Conservation (phyloP, 495 filamentous ascomycete genomes). For the Penicillium simplicissimum region DNA sequence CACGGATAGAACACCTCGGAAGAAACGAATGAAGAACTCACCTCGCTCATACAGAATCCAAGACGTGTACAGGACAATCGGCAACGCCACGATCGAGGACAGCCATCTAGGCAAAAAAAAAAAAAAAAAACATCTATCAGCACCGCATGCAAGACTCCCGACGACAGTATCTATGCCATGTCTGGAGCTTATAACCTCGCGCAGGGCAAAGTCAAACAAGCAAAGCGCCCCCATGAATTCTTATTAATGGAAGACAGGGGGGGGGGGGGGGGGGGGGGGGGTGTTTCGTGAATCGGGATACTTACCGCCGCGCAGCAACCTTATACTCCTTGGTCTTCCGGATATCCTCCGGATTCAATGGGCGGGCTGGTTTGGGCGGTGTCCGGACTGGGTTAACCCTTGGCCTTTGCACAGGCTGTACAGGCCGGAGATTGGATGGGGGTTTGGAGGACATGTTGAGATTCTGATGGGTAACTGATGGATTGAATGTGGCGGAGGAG, state of each 20-base stretch:
- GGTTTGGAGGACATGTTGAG: neutral
- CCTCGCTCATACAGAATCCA: conserved; percentile 30
- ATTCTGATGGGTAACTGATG: neutral
- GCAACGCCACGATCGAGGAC: conserved; percentile 54
- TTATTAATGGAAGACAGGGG: too few relatives aligned
- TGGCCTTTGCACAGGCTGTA: neutral
- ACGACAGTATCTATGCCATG: neutral
- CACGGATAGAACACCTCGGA: neutral
- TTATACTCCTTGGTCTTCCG: conserved; percentile 35
- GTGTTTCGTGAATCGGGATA: neutral
- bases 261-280: too few relatives aligned
- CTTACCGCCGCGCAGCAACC: conserved; percentile 29
- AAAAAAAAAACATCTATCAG: conserved; percentile 13
- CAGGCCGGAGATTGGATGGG: neutral
- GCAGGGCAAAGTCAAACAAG: too few relatives aligned
- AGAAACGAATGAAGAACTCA: conserved; percentile 11
- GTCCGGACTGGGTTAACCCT: neutral
- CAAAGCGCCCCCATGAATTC: too few relatives aligned
- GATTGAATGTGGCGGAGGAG: neutral
- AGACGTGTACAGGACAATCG: conserved; percentile 47
- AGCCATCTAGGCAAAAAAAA: conserved; percentile 42
- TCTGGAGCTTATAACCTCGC: too few relatives aligned
- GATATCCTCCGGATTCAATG: conserved; percentile 24
- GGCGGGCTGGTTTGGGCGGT: conserved; percentile 1
- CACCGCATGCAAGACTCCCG: neutral